phyloP scores from a whole-genome alignment of 2,329 filamentous ascomycete genomes.

The Lachnellula cervina region DNA sequence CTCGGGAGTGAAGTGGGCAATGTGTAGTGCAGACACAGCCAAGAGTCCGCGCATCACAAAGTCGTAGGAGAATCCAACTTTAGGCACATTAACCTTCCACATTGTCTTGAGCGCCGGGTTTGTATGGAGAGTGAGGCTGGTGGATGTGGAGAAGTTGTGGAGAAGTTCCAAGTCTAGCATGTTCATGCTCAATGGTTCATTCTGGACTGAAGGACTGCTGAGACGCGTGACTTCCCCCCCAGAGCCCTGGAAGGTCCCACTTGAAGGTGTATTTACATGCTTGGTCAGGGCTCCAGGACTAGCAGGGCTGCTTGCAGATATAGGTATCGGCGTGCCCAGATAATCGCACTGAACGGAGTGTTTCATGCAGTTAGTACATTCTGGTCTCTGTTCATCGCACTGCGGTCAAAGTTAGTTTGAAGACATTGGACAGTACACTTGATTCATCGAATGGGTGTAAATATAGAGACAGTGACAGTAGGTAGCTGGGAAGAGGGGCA shows the following conservation, averaged over 20 bases:
- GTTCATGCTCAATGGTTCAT: constrained; percentile 27
- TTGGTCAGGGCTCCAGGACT: constrained; percentile 8
- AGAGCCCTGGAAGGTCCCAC: background rate
- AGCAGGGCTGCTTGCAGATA: constrained; percentile 1
- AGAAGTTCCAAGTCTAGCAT: constrained; percentile 47
- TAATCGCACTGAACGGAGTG: constrained; percentile 39
- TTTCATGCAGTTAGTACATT: constrained; percentile 38
- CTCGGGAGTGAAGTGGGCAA: constrained; percentile 38
- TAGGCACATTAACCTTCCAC: constrained; percentile 43
- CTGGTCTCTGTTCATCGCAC: constrained; percentile 38
- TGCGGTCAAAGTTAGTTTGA: constrained; percentile 13
- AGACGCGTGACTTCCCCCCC: background rate
- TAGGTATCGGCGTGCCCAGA: constrained; percentile 13
- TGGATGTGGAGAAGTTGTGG: constrained; percentile 48
- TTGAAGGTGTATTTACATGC: background rate
- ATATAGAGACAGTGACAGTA: background rate
- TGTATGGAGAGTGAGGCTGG: constrained; percentile 42
- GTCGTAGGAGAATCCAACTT: constrained; percentile 41
- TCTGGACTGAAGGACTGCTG: background rate
- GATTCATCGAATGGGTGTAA: background rate
- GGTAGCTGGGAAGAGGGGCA: background rate
- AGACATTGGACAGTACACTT: background rate
- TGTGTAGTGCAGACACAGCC: constrained; percentile 45
- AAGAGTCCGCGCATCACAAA: constrained; percentile 47
- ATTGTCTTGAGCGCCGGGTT: constrained; percentile 39